These are phyloP conservation scores for Xerocomellus chrysenteron DNA, from an alignment of 768 basidiomycete species.

Conservation along the genomic window DNA sequence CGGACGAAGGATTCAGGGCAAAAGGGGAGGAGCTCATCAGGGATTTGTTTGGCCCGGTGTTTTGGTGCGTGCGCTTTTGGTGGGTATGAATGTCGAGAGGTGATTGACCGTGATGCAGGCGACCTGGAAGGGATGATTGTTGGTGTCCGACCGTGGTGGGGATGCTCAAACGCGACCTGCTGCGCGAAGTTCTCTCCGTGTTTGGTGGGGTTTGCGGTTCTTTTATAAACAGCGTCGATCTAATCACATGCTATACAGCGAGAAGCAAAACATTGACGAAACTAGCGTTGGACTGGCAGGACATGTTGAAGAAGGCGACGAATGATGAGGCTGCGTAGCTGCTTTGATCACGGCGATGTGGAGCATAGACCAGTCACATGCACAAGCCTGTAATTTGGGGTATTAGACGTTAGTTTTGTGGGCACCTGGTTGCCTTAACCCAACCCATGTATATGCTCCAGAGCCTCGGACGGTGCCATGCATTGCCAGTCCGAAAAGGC, in stretches of 20 bases:
- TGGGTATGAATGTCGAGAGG: background rate
- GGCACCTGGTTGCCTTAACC: background rate
- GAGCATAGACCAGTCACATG: background rate
- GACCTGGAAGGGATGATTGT: slow-evolving; percentile 57
- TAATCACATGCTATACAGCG: slow-evolving; percentile 40
- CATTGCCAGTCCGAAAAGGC: slow-evolving; percentile 3
- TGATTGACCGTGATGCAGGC: slow-evolving; percentile 40
- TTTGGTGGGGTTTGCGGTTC: slow-evolving; percentile 59
- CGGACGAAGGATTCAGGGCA: slow-evolving; percentile 83
- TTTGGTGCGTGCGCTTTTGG: slow-evolving; percentile 58
- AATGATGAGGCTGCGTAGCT: slow-evolving; percentile 42
- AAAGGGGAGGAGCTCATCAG: slow-evolving; percentile 91
- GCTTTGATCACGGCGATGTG: background rate
- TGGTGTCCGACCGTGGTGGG: slow-evolving; percentile 76
- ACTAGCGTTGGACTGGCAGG: slow-evolving; percentile 82
- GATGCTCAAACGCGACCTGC: slow-evolving; percentile 74
- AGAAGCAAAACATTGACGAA: slow-evolving; percentile 73
- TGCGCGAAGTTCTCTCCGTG: slow-evolving; percentile 74
- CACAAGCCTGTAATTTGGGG: background rate
- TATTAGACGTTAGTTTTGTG: background rate
- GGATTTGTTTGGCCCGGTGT: slow-evolving; percentile 88
- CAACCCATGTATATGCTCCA: background rate
- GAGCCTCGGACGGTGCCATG: background rate
- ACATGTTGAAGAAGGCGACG: slow-evolving; percentile 63
- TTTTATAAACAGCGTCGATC: background rate